Evolutionary conservation across 306 rosid genomes (phyloP).

Genomic region (Coriaria nepalensis): DNA sequence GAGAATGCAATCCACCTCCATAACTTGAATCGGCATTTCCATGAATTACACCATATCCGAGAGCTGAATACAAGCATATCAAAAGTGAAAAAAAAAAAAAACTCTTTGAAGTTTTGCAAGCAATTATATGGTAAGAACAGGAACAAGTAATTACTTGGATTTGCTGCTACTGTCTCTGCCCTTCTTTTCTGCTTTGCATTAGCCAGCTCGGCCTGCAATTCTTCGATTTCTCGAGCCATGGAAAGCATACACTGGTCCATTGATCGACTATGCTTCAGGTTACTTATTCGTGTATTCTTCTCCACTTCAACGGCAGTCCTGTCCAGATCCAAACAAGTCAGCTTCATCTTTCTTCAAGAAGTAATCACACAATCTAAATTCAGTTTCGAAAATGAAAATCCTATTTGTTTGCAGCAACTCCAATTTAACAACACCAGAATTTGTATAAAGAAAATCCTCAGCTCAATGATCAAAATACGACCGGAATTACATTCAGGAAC

Average conservation of each 20-base stretch:
- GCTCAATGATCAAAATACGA: not conserved
- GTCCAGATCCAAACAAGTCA: not conserved
- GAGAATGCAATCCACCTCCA: constrained; percentile 35
- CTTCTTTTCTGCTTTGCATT: constrained; percentile 67
- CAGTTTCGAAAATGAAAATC: too few relatives aligned
- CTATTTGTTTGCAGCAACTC: too few relatives aligned
- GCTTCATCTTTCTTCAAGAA: too few relatives aligned
- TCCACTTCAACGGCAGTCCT: constrained; percentile 82
- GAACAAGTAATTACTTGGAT: constrained; percentile 36
- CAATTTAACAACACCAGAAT: too few relatives aligned
- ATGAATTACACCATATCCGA: constrained; percentile 34
- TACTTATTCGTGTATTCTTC: constrained; percentile 46
- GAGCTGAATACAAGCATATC: constrained; percentile 25
- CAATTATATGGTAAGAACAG: not conserved
- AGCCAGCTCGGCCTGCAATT: constrained; percentile 64
- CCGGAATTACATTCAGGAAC: not conserved
- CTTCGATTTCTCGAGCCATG: constrained; percentile 63
- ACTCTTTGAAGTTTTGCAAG: constrained; percentile 1
- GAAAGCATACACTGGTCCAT: constrained; percentile 51
- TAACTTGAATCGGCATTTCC: constrained; percentile 40
- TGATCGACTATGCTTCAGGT: constrained; percentile 41
- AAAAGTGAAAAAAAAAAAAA: not conserved
- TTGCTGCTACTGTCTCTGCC: constrained; percentile 42
- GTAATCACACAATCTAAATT: not conserved
- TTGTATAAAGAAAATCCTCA: not conserved